A percentile compares a stretch with the other conserved stretches of the same genome.
Evolutionary conservation across 371 early-diverging fungal species (phyloP).

Genomic region (Mucor piriformis): DNA sequence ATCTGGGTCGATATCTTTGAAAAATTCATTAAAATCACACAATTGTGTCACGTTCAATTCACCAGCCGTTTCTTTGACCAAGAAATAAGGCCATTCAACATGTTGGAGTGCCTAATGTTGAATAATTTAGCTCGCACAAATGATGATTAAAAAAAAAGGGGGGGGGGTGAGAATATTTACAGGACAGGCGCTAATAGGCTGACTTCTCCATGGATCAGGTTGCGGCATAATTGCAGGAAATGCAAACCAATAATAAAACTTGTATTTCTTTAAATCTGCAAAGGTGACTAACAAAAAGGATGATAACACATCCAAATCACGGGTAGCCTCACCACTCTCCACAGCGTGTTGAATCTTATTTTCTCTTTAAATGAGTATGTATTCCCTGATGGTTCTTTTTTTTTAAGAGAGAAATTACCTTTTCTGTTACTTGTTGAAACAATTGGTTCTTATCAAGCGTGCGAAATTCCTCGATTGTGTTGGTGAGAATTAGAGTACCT

Average conservation of each 20-base stretch:
- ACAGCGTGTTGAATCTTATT: conserved; percentile 72
- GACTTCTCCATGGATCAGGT: conserved; percentile 29
- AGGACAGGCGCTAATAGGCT: background rate
- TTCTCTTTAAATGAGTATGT: background rate
- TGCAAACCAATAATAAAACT: conserved; percentile 92
- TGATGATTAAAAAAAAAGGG: background rate
- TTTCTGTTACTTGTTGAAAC: conserved; percentile 61
- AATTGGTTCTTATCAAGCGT: conserved; percentile 71
- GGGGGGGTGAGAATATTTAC: background rate
- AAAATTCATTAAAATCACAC: conserved; percentile 33
- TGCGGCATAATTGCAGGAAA: conserved; percentile 80
- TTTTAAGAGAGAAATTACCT: too few relatives aligned
- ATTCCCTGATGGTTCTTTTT: too few relatives aligned
- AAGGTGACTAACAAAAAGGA: conserved; percentile 80
- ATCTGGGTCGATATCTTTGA: conserved; percentile 15
- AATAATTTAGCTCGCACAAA: background rate
- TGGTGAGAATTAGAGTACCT: conserved; percentile 80
- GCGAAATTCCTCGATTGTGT: conserved; percentile 92
- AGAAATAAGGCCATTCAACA: conserved; percentile 9
- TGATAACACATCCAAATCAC: conserved; percentile 63
- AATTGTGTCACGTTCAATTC: conserved; percentile 27
- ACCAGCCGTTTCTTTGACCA: background rate
- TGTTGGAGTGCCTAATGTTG: background rate
- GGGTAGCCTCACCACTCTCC: conserved; percentile 61
- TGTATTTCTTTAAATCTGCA: conserved; percentile 93